phyloP scores from a whole-genome alignment of 192 early-diverging fungal species.

The Diversispora eburnea region DNA sequence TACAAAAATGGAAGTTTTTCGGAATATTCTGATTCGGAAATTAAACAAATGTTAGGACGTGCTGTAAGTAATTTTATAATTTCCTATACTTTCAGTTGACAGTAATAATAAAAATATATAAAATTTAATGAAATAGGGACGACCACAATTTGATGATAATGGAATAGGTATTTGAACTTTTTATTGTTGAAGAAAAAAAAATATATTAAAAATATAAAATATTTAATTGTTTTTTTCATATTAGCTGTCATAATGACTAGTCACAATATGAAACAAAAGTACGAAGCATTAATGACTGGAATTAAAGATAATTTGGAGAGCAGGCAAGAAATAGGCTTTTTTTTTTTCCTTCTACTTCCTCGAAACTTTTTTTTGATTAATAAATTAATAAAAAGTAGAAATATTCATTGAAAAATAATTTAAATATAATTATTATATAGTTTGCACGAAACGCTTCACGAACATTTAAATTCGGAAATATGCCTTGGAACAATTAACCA shows the following conservation, averaged over 20 bases:
- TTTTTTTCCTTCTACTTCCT: not conserved
- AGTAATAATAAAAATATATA: not conserved
- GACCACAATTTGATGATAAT: slow-evolving; percentile 64
- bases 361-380: not conserved
- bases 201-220: not conserved
- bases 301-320: slow-evolving; percentile 56
- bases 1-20: slow-evolving; percentile 44
- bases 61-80: slow-evolving; percentile 38
- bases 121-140: slow-evolving; percentile 24
- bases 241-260: slow-evolving; percentile 63
- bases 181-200: not conserved
- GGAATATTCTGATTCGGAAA: slow-evolving; percentile 64
- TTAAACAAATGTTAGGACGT: slow-evolving; percentile 76
- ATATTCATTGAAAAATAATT: too few relatives aligned
- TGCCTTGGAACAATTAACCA: slow-evolving; percentile 54
- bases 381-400: not conserved
- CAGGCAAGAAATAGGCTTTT: slow-evolving; percentile 41
- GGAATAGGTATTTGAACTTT: slow-evolving; percentile 33
- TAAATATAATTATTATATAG: slow-evolving; percentile 10
- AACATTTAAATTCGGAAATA: slow-evolving; percentile 75
- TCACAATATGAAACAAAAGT: slow-evolving; percentile 40
- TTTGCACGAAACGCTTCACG: slow-evolving; percentile 51
- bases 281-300: slow-evolving; percentile 52
- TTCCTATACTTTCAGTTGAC: not conserved
- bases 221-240: not conserved